These are phyloP conservation scores for Aleurites moluccanus DNA, from an alignment of 441 rosid genomes.

Conservation along the genomic window DNA sequence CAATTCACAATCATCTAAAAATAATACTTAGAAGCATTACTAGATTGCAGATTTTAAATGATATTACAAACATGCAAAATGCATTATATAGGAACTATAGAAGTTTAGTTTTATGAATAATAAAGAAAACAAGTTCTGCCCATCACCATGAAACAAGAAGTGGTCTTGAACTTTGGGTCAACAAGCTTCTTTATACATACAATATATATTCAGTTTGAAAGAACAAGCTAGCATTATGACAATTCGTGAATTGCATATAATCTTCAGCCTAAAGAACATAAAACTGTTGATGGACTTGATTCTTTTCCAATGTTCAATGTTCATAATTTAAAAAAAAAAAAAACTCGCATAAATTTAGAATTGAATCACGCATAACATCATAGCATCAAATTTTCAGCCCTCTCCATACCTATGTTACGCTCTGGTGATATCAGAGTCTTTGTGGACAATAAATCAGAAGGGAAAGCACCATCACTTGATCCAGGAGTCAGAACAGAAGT, in stretches of 20 bases:
- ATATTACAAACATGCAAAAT: background rate
- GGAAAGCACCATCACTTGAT: constrained; percentile 51
- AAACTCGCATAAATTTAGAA: background rate
- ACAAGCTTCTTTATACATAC: background rate
- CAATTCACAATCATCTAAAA: background rate
- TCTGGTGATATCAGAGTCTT: constrained; percentile 47
- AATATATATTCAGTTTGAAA: background rate
- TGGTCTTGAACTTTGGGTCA: background rate
- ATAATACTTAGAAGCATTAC: background rate
- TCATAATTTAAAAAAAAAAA: background rate
- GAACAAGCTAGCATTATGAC: background rate
- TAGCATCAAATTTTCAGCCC: background rate
- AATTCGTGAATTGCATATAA: background rate
- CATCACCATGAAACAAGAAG: background rate
- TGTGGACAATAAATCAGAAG: constrained; percentile 55
- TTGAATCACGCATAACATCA: background rate
- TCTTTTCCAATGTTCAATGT: background rate
- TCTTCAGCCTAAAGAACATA: background rate
- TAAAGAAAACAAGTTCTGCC: background rate
- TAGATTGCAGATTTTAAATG: background rate
- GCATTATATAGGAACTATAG: background rate
- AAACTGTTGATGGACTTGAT: no score
- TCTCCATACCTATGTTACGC: constrained; percentile 44
- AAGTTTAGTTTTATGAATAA: background rate
- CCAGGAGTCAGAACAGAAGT: constrained; percentile 54